phyloP scores from a whole-genome alignment of 1,139 yeast genomes.

The Candida sanyaensis region DNA sequence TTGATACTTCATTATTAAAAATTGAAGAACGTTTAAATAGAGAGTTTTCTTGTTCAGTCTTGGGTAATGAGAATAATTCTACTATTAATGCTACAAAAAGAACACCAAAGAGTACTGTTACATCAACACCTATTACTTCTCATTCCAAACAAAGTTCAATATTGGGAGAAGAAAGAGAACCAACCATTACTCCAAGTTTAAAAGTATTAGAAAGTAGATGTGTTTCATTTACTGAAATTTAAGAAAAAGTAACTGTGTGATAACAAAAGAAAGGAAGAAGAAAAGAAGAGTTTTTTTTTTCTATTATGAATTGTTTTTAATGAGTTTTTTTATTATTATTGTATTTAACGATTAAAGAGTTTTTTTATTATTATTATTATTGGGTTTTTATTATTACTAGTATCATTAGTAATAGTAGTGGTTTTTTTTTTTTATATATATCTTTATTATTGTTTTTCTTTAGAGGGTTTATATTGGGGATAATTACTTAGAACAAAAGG shows the following conservation, averaged over 20 bases:
- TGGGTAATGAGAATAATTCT: constrained; percentile 8
- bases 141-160: constrained; percentile 4
- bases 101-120: neutral
- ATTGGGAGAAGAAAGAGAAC: constrained; percentile 11
- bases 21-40: constrained; percentile 32
- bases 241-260: neutral
- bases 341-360: neutral
- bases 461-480: neutral
- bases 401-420: neutral
- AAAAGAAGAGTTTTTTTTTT: neutral
- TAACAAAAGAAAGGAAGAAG: neutral
- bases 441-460: neutral
- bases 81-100: neutral
- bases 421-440: neutral
- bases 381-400: neutral
- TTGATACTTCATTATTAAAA: constrained; percentile 34
- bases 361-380: neutral
- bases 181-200: constrained; percentile 25
- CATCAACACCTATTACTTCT: neutral
- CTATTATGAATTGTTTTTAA: neutral
- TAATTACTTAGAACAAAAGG: too few species aligned
- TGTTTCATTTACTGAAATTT: constrained; percentile 23
- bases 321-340: neutral
- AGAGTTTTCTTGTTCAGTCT: constrained; percentile 26
- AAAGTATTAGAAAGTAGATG: constrained; percentile 27